A percentile compares a stretch with the other conserved stretches of the same genome.
Conservation (phyloP, 129 eudicot genomes). For the Chrysanthemum seticuspe region DNA sequence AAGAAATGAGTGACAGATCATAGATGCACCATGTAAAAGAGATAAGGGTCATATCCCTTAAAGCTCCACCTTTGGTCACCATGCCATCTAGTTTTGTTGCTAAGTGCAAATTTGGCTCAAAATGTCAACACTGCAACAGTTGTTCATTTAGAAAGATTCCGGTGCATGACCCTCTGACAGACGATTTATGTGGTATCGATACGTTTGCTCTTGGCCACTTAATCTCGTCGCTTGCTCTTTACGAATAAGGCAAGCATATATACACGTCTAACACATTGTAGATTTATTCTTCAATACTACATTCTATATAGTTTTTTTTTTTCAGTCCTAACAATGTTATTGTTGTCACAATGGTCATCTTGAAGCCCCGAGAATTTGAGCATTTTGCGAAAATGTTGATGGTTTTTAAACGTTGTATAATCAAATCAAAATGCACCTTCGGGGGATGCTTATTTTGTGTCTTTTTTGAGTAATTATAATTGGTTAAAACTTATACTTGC, state of each 20-base stretch:
- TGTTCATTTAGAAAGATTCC: slow-evolving; percentile 19
- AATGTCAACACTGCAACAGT: slow-evolving; percentile 39
- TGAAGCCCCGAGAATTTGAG: too few species aligned
- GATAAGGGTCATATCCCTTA: slow-evolving; percentile 15
- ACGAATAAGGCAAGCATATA: slow-evolving; percentile 1
- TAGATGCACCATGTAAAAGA: slow-evolving; percentile 34
- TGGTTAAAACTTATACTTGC: too few species aligned
- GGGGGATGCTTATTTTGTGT: too few species aligned
- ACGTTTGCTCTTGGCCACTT: slow-evolving; percentile 9
- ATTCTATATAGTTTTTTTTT: too few species aligned
- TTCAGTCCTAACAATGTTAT: too few species aligned
- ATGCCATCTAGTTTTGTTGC: slow-evolving; percentile 27
- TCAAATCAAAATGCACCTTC: too few species aligned
- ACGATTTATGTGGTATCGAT: not conserved
- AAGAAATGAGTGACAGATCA: slow-evolving; percentile 24
- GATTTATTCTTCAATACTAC: too few species aligned
- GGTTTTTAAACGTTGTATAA: too few species aligned
- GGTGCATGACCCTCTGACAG: slow-evolving; percentile 13
- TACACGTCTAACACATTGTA: too few species aligned
- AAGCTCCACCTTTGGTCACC: not conserved
- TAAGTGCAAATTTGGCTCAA: slow-evolving; percentile 23
- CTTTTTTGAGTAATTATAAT: too few species aligned
- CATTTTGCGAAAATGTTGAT: too few species aligned
- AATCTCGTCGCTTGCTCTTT: not conserved
- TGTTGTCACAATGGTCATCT: too few species aligned